These are phyloP conservation scores for Candida incommunis DNA, from an alignment of 805 yeast genomes.

Conservation along the genomic window DNA sequence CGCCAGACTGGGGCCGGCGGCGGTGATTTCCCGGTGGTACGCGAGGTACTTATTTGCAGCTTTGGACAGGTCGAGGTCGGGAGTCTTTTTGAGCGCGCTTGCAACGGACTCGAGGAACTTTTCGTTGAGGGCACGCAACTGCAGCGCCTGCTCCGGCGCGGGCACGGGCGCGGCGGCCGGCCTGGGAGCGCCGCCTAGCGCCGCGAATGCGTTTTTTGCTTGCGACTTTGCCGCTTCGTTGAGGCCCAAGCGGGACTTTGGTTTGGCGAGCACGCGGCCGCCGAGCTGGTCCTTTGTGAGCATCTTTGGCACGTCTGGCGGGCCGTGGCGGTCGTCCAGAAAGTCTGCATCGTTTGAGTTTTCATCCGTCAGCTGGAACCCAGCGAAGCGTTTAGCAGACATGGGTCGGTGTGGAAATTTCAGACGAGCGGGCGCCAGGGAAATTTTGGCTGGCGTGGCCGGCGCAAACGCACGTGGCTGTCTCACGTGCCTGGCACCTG, in stretches of 20 bases:
- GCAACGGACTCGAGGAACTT: conserved; percentile 37
- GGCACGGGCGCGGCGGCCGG: conserved; percentile 6
- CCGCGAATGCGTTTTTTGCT: conserved; percentile 2
- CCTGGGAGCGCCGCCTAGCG: conserved; percentile 2
- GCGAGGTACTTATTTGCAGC: conserved; percentile 44
- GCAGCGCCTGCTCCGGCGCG: background rate
- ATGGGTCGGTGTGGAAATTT: no score
- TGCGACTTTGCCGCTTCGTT: conserved; percentile 2
- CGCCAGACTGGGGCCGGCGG: background rate
- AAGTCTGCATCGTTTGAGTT: conserved; percentile 15
- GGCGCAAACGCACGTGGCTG: no score
- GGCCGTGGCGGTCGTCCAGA: background rate
- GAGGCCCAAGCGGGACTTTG: conserved; percentile 8
- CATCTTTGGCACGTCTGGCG: conserved; percentile 16
- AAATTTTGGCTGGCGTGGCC: no score
- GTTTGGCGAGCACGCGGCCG: conserved; percentile 49
- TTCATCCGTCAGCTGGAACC: conserved; percentile 37
- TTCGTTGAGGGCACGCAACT: conserved; percentile 47
- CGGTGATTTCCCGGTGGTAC: conserved; percentile 31
- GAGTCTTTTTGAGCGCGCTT: background rate
- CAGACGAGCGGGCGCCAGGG: no score
- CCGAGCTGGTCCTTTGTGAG: conserved; percentile 56
- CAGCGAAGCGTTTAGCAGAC: conserved; percentile 45
- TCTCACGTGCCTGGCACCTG: no score
- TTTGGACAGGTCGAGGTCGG: conserved; percentile 38